Evolutionary conservation across 2,329 filamentous ascomycete genomes (phyloP).

Genomic region (Ascochyta koolunga): DNA sequence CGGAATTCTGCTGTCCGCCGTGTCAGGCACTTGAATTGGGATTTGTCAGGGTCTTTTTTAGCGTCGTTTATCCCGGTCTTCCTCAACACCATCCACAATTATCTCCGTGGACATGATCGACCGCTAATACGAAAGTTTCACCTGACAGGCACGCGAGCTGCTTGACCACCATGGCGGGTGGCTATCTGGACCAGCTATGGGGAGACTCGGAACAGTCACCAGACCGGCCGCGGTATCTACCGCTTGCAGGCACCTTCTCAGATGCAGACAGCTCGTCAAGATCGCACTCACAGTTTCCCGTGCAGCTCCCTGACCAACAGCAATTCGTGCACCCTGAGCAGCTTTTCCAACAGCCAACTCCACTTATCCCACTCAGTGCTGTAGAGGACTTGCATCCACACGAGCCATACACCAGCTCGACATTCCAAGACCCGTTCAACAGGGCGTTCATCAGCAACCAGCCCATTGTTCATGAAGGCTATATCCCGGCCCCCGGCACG

Average conservation of each 20-base stretch:
- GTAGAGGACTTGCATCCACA: constrained; percentile 28
- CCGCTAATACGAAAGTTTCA: constrained; percentile 18
- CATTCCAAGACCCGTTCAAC: constrained; percentile 32
- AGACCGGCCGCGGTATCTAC: constrained; percentile 27
- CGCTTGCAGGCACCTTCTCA: constrained; percentile 28
- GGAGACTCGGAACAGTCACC: constrained; percentile 21
- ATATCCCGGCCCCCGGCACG: constrained; percentile 44
- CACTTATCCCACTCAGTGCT: constrained; percentile 30
- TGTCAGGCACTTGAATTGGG: too few species aligned
- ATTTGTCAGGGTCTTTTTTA: constrained; percentile 16
- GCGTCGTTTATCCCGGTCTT: constrained; percentile 9
- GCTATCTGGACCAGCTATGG: constrained; percentile 31
- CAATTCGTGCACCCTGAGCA: constrained; percentile 27
- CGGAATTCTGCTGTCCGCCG: neutral
- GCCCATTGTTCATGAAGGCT: constrained; percentile 49
- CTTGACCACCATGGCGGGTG: constrained; percentile 28
- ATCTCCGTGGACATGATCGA: constrained; percentile 24
- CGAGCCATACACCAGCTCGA: constrained; percentile 17
- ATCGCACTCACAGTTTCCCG: constrained; percentile 18
- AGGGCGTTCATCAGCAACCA: constrained; percentile 31
- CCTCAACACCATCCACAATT: constrained; percentile 7
- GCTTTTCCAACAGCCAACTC: constrained; percentile 23
- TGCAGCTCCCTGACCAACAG: constrained; percentile 21
- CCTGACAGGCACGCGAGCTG: constrained; percentile 17
- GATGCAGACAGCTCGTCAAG: constrained; percentile 19